Evolutionary conservation across 345 rosid genomes (phyloP).

Genomic region (Dipteronia dyeriana): DNA sequence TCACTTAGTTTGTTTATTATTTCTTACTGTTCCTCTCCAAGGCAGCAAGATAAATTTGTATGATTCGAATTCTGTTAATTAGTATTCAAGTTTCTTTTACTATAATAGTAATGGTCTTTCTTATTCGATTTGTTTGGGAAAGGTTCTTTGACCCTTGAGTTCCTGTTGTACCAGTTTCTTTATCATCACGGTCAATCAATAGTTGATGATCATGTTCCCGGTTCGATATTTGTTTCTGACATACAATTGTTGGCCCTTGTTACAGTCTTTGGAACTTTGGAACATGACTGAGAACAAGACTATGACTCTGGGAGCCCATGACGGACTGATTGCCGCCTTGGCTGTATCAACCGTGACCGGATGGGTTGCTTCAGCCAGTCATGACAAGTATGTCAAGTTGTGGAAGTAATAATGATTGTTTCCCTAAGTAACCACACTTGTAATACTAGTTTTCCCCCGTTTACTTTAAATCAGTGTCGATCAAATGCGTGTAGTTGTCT

Average conservation of each 20-base stretch:
- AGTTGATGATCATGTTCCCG: background rate
- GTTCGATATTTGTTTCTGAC: constrained; percentile 10
- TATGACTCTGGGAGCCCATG: constrained; percentile 76
- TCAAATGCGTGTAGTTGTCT: constrained; percentile 18
- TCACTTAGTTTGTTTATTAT: background rate
- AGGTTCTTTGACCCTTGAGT: too few species aligned
- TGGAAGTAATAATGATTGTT: constrained; percentile 58
- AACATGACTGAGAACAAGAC: constrained; percentile 84
- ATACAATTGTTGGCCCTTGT: background rate
- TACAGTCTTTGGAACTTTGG: constrained; percentile 96
- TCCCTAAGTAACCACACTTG: constrained; percentile 1
- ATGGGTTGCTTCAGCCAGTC: constrained; percentile 93
- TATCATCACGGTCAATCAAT: background rate
- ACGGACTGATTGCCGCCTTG: constrained; percentile 72
- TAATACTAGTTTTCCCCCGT: background rate
- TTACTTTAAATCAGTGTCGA: background rate
- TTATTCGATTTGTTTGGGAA: too few species aligned
- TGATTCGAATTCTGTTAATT: background rate
- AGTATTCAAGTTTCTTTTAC: background rate
- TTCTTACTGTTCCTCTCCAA: background rate
- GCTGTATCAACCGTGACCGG: constrained; percentile 76
- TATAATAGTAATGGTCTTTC: background rate
- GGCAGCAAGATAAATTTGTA: background rate
- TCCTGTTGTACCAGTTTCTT: background rate
- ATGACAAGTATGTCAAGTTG: constrained; percentile 82